phyloP scores from a whole-genome alignment of 2,329 filamentous ascomycete species.

The Sclerotinia sclerotiorum region DNA sequence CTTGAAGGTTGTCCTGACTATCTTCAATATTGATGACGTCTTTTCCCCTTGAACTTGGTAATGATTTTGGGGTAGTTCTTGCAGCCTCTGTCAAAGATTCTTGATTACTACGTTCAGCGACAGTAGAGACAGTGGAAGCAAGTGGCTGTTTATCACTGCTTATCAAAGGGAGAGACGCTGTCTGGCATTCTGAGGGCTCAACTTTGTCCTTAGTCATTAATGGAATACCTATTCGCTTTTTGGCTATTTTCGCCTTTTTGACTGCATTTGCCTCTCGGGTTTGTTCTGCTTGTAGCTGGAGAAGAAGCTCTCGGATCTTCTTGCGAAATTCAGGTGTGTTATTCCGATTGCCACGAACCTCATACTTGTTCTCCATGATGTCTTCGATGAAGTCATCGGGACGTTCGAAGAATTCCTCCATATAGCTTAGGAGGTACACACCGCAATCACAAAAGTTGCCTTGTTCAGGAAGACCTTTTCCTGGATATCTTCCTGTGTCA shows the following conservation, averaged over 20 bases:
- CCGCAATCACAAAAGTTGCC: constrained; percentile 88
- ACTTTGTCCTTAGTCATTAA: neutral
- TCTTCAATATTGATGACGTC: constrained; percentile 15
- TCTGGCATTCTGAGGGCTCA: neutral
- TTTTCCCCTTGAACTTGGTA: neutral
- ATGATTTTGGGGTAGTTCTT: neutral
- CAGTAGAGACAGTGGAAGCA: no score
- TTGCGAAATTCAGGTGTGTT: constrained; percentile 59
- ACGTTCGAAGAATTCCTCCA: constrained; percentile 75
- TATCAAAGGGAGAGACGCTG: constrained; percentile 9
- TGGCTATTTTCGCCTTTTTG: neutral
- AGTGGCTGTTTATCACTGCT: constrained; percentile 18
- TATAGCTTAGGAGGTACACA: constrained; percentile 79
- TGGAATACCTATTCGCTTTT: neutral
- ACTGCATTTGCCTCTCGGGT: neutral
- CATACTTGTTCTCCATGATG: constrained; percentile 59
- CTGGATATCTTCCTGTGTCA: neutral
- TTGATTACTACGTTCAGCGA: neutral
- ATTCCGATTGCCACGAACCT: constrained; percentile 53
- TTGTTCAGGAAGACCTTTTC: constrained; percentile 68
- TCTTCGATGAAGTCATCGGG: constrained; percentile 69
- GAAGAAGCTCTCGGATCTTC: constrained; percentile 65
- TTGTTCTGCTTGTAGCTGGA: constrained; percentile 61
- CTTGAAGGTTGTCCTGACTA: constrained; percentile 13
- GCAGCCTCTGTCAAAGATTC: neutral